Evolutionary conservation across 2,329 filamentous ascomycete species (phyloP).

Genomic region (Colletotrichum spaethianum): DNA sequence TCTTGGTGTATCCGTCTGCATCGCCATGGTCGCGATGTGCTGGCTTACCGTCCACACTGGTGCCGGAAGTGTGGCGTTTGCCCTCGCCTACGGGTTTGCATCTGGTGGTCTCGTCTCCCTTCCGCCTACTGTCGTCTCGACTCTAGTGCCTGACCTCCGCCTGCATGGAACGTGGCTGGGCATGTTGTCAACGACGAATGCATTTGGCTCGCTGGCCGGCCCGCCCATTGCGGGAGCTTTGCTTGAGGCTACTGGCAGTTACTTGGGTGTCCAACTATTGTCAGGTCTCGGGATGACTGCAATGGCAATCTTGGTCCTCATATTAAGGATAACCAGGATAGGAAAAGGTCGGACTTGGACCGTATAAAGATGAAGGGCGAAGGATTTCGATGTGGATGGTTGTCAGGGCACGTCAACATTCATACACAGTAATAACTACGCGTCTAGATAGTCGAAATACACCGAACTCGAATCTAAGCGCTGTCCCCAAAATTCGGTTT

Average conservation of each 20-base stretch:
- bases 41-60: conserved; percentile 57
- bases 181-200: conserved; percentile 56
- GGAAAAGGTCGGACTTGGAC: not conserved
- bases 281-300: conserved; percentile 46
- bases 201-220: conserved; percentile 53
- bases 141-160: conserved; percentile 56
- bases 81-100: conserved; percentile 62
- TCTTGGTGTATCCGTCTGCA: conserved; percentile 52
- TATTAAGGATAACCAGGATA: not conserved
- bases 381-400: not conserved
- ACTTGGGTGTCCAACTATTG: conserved; percentile 50
- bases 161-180: conserved; percentile 61
- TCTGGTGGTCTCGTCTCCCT: conserved; percentile 61
- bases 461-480: not conserved
- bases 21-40: conserved; percentile 52
- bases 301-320: conserved; percentile 13
- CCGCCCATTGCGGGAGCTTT: conserved; percentile 58
- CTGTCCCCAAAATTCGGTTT: no score
- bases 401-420: not conserved
- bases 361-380: not conserved
- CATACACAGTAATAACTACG: not conserved
- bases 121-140: conserved; percentile 57
- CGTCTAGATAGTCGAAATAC: not conserved
- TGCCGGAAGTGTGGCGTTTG: conserved; percentile 57
- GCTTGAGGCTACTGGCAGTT: conserved; percentile 44